Evolutionary conservation across 2,329 filamentous ascomycete species (phyloP).

Genomic region (Hymenoscyphus albidus): DNA sequence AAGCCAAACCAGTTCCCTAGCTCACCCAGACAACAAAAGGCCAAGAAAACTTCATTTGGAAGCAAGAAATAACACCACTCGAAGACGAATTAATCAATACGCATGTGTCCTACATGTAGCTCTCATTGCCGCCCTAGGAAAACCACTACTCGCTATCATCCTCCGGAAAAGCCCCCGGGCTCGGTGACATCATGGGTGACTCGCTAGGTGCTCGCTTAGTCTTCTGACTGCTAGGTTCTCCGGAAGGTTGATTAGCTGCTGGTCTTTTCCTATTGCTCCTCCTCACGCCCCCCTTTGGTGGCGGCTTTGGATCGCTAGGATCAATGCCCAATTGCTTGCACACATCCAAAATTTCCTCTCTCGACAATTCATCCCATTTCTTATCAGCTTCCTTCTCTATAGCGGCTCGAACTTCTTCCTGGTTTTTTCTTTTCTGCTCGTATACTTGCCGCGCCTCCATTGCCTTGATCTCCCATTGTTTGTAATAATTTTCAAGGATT

Average conservation of each 20-base stretch:
- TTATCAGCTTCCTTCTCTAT: not conserved
- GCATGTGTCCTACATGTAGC: not conserved
- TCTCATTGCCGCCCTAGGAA: too few species aligned
- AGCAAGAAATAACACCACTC: not conserved
- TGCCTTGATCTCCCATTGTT: slow-evolving; percentile 17
- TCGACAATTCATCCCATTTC: not conserved
- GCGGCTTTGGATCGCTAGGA: not conserved
- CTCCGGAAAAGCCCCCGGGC: too few species aligned
- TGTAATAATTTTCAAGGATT: slow-evolving; percentile 22
- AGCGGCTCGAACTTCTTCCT: not conserved
- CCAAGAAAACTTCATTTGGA: not conserved
- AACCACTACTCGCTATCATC: not conserved
- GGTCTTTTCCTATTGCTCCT: not conserved
- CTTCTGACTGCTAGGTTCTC: not conserved
- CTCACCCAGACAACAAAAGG: not conserved
- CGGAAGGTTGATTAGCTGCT: not conserved
- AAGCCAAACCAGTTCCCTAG: not conserved
- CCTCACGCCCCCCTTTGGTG: not conserved
- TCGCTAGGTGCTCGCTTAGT: not conserved
- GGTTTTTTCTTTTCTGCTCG: not conserved
- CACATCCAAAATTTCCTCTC: not conserved
- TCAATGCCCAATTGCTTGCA: not conserved
- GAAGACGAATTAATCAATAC: not conserved
- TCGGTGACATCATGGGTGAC: too few species aligned
- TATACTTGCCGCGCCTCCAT: slow-evolving; percentile 8